These are phyloP conservation scores for Agastache rugosa DNA, from an alignment of 257 asterid species.

Conservation along the genomic window DNA sequence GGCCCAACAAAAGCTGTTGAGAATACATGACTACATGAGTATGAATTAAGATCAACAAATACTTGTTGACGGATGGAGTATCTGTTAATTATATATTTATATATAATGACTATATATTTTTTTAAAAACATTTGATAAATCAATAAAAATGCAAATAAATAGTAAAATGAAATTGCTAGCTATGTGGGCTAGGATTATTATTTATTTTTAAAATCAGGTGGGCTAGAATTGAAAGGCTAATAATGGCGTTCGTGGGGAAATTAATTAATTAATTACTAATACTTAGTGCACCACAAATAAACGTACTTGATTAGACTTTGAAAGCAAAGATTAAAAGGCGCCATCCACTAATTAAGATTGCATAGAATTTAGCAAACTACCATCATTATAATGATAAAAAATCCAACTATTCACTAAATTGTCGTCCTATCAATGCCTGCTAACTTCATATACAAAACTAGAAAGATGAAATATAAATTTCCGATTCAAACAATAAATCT, in stretches of 20 bases:
- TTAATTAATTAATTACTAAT: constrained; percentile 12
- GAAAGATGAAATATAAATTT: background rate
- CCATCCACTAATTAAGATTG: constrained; percentile 35
- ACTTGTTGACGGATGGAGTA: no score
- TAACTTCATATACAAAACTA: constrained; percentile 10
- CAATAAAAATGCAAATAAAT: no score
- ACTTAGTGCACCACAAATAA: constrained; percentile 50
- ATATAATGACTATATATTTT: no score
- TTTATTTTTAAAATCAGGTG: background rate
- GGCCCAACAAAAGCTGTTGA: no score
- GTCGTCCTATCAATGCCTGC: background rate
- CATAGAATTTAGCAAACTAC: constrained; percentile 34
- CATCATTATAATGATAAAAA: constrained; percentile 31
- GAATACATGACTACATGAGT: no score
- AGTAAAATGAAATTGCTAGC: no score
- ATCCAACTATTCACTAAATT: constrained; percentile 22
- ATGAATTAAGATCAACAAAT: no score
- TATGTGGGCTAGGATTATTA: no score
- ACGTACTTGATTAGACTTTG: constrained; percentile 43
- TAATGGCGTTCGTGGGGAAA: constrained; percentile 42
- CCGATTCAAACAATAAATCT: no score
- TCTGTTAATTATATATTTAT: no score
- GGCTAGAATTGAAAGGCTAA: constrained; percentile 10
- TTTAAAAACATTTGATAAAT: no score
- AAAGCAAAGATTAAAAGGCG: constrained; percentile 44